phyloP scores from a whole-genome alignment of 2,329 filamentous ascomycete genomes.

The Ascochyta rabiei region DNA sequence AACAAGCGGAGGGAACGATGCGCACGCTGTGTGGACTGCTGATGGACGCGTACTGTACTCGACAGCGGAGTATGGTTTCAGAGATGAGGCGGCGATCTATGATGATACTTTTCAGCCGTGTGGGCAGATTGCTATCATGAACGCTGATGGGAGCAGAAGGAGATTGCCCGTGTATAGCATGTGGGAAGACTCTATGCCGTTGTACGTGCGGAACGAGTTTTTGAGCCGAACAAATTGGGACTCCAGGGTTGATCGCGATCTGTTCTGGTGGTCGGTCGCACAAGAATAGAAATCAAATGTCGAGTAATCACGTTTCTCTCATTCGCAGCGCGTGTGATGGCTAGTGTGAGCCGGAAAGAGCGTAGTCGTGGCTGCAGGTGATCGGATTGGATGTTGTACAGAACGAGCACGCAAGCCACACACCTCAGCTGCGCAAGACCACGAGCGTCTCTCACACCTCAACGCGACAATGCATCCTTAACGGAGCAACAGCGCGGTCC shows the following conservation, averaged over 20 bases:
- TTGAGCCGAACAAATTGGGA: not conserved
- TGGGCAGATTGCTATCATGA: slow-evolving; percentile 54
- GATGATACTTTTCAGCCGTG: slow-evolving; percentile 56
- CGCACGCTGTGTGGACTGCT: slow-evolving; percentile 53
- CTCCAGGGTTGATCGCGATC: too few relatives aligned
- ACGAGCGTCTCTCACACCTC: not conserved
- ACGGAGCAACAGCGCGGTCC: too few relatives aligned
- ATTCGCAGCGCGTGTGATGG: not conserved
- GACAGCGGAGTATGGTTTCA: slow-evolving; percentile 54
- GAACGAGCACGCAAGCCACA: not conserved
- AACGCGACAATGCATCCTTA: too few relatives aligned
- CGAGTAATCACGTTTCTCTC: not conserved
- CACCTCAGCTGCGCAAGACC: not conserved
- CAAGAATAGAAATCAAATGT: too few relatives aligned
- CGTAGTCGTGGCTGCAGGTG: not conserved
- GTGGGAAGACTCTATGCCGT: slow-evolving; percentile 28
- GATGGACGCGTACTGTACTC: slow-evolving; percentile 52
- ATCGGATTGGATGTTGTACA: not conserved
- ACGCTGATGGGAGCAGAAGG: slow-evolving; percentile 46
- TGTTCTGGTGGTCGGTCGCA: too few relatives aligned
- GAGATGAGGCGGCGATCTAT: slow-evolving; percentile 50
- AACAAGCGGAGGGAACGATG: slow-evolving; percentile 49
- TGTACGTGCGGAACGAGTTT: slow-evolving; percentile 23
- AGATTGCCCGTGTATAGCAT: slow-evolving; percentile 21
- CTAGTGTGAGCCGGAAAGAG: not conserved